Conservation (phyloP, 2,329 filamentous ascomycete species). For the Colletotrichum sp. region DNA sequence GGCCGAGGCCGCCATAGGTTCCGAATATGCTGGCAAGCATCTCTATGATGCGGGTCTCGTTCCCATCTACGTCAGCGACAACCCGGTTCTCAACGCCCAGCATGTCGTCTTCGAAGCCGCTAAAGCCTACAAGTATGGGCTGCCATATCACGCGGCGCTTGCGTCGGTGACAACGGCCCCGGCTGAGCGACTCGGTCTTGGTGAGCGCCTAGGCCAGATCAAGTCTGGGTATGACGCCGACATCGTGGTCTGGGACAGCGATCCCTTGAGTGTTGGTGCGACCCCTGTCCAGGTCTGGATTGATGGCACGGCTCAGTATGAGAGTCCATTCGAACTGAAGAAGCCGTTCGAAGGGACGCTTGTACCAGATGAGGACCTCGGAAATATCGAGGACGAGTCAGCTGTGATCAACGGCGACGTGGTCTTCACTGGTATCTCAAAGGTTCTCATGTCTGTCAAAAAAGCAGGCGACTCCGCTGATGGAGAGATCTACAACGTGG, state of each 20-base stretch:
- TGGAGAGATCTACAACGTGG: constrained; percentile 50
- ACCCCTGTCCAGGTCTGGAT: constrained; percentile 68
- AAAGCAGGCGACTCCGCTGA: constrained; percentile 21
- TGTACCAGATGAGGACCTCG: constrained; percentile 42
- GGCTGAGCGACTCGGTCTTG: constrained; percentile 62
- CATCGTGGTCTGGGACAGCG: constrained; percentile 67
- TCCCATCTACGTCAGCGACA: constrained; percentile 71
- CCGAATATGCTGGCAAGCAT: constrained; percentile 69
- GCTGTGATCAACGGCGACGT: constrained; percentile 38
- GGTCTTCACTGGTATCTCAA: constrained; percentile 62
- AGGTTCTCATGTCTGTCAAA: constrained; percentile 52
- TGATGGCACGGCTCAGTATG: constrained; percentile 63
- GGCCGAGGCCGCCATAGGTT: constrained; percentile 67
- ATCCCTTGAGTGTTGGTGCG: constrained; percentile 66
- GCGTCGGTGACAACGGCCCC: constrained; percentile 64
- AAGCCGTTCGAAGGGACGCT: constrained; percentile 50
- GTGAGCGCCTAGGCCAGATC: constrained; percentile 62
- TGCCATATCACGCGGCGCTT: constrained; percentile 65
- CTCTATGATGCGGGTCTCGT: constrained; percentile 69
- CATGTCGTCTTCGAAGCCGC: constrained; percentile 71
- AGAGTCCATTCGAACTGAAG: constrained; percentile 56
- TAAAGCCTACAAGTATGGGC: constrained; percentile 63
- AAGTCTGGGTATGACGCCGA: constrained; percentile 68
- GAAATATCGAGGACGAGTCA: constrained; percentile 44
- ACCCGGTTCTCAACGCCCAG: constrained; percentile 73